phyloP scores from a whole-genome alignment of 257 asterid genomes.

The Thymus mandschuricus region DNA sequence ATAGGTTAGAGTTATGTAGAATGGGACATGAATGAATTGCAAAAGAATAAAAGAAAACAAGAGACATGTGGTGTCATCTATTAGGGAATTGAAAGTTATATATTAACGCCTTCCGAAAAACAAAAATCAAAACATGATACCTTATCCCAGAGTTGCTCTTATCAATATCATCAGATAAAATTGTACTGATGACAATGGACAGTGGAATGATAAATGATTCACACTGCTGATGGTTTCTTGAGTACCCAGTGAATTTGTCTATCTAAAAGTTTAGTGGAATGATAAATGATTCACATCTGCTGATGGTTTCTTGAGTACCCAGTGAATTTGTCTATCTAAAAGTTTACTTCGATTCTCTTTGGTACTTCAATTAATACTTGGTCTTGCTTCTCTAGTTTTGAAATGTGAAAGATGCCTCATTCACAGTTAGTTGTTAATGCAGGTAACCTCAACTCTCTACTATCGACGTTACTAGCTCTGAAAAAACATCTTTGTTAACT shows the following conservation, averaged over 20 bases:
- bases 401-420: slow-evolving; percentile 2
- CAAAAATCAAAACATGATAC: too few relatives aligned
- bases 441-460: not conserved
- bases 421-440: not conserved
- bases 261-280: slow-evolving; percentile 10
- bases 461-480: not conserved
- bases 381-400: slow-evolving; percentile 2
- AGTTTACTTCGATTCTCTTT: not conserved
- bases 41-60: not conserved
- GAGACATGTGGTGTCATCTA: too few relatives aligned
- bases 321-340: not conserved
- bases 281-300: not conserved
- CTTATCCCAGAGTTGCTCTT: too few relatives aligned
- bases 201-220: not conserved
- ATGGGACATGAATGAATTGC: not conserved
- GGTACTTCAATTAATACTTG: not conserved
- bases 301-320: not conserved
- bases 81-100: too few relatives aligned
- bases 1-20: not conserved
- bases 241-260: not conserved
- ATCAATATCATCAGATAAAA: too few relatives aligned
- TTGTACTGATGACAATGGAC: too few relatives aligned
- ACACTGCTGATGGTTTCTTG: slow-evolving; percentile 3
- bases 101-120: too few relatives aligned
- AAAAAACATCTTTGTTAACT: not conserved